Base-by-base conservation (phyloP, 176 grass and related monocot genomes). In the Thalia dealbata region DNA sequence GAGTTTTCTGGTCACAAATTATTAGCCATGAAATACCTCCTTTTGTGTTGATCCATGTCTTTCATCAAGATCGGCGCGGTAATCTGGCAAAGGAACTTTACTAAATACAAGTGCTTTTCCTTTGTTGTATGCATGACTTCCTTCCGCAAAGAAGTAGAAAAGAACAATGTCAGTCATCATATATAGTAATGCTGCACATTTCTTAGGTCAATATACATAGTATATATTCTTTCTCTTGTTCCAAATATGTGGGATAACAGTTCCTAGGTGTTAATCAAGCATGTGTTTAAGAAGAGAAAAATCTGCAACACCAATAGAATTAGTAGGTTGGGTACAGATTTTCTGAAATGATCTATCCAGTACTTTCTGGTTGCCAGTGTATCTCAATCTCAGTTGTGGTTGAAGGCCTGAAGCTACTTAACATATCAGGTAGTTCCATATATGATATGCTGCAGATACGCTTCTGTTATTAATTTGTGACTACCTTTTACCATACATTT, bases 21-120 rank as follows among this genome's bases (percentile, higher is more conserved):
- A 52, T 52, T 19, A 29, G 44, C 30, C 14, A 10, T 52, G 25
- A 1, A 78, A 12, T 78, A 97, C 93, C 93, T 97, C 93, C 18
- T 91, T 90, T 71, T 88, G 89, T 64, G 87, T 86, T 82, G 93
- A 92, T 82, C 93, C 93, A 88, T 97, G 85, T 26, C 83, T 84
- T 72, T 92, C 87, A 69, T 97, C 93, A 68, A 97, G 87, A 86
- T 97, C 93, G 66, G 89, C 93, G 59, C 93, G 84, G 76, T 97
- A 97, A 82, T 97, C 85, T 84, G 87, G 93, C 78, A 97, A 64
- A 76, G 93, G 93, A 16, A 86, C 73, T 86, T 97, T 97, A 73
- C 93, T 97, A 71, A 97, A 90, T 64, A 97, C 93, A 79, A 97
- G 75, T 70, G 76, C 82, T 76, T 90, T 97, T 42, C 89, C 93